A percentile compares a stretch with the other conserved stretches of the same genome.
Conservation (phyloP, 768 basidiomycete species). For the Boletus rufocinnamomeus region DNA sequence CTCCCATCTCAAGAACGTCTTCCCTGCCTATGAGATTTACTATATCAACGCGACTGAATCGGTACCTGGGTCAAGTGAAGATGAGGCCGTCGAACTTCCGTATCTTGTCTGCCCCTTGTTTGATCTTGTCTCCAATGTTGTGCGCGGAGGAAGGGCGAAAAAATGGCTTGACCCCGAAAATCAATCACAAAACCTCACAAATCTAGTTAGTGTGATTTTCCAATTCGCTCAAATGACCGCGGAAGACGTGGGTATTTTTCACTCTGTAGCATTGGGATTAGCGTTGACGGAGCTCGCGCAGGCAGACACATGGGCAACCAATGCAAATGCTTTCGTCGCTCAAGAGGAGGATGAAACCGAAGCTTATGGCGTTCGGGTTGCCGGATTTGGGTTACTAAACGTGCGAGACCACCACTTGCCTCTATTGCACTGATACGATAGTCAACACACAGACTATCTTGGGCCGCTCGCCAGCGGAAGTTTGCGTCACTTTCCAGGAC, state of each 20-base stretch:
- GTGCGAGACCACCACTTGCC: constrained; percentile 42
- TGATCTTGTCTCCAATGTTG: constrained; percentile 73
- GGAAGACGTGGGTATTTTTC: constrained; percentile 66
- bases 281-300: constrained; percentile 33
- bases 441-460: constrained; percentile 51
- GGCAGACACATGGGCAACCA: constrained; percentile 90
- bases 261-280: neutral
- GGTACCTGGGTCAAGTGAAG: constrained; percentile 69
- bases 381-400: constrained; percentile 79
- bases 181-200: constrained; percentile 41
- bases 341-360: constrained; percentile 94
- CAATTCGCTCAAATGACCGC: constrained; percentile 83
- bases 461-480: constrained; percentile 52
- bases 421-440: constrained; percentile 4
- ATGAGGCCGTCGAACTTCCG: constrained; percentile 72
- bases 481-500: constrained; percentile 53
- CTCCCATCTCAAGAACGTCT: constrained; percentile 58
- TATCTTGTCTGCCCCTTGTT: constrained; percentile 77
- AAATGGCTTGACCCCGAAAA: constrained; percentile 56
- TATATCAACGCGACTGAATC: constrained; percentile 59
- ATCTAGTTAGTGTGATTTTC: constrained; percentile 58
- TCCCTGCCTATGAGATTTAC: constrained; percentile 59
- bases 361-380: constrained; percentile 77
- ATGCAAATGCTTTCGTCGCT: constrained; percentile 90
- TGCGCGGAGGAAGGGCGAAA: constrained; percentile 63